Evolutionary conservation across 75 land plant species (phyloP).

Genomic region (Adiantum capillusveneris): DNA sequence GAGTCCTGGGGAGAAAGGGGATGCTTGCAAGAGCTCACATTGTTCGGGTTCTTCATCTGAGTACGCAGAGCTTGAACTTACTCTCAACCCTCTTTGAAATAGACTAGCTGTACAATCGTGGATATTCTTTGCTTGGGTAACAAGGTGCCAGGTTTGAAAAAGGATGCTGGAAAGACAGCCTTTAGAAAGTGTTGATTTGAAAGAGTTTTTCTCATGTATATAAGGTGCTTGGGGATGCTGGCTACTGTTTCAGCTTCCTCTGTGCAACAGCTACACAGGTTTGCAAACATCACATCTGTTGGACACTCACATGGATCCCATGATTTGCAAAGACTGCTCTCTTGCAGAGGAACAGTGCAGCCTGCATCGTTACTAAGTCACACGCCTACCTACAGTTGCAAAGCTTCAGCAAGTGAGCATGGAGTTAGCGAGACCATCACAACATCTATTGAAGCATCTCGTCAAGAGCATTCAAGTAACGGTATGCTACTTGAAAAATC

Average conservation of each 20-base stretch:
- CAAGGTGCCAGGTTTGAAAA: no score
- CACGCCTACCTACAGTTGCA: background rate
- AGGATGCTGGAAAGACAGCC: no score
- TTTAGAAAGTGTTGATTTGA: no score
- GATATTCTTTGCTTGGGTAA: no score
- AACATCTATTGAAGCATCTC: background rate
- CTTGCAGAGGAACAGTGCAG: background rate
- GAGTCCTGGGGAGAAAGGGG: no score
- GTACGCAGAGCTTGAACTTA: no score
- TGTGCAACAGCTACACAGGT: background rate
- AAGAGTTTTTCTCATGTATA: no score
- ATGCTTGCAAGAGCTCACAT: no score
- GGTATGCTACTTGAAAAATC: background rate
- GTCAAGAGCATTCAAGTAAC: background rate
- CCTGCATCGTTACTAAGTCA: background rate
- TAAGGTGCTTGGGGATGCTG: background rate
- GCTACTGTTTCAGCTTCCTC: background rate
- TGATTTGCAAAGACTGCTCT: background rate
- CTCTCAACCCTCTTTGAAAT: no score
- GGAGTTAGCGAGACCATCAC: background rate
- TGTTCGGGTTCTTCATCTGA: no score
- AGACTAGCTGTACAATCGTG: no score
- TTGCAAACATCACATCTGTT: background rate
- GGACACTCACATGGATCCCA: background rate
- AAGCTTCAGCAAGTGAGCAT: background rate